phyloP scores from a whole-genome alignment of 148 eudicot species.

The Diospyros kaki region DNA sequence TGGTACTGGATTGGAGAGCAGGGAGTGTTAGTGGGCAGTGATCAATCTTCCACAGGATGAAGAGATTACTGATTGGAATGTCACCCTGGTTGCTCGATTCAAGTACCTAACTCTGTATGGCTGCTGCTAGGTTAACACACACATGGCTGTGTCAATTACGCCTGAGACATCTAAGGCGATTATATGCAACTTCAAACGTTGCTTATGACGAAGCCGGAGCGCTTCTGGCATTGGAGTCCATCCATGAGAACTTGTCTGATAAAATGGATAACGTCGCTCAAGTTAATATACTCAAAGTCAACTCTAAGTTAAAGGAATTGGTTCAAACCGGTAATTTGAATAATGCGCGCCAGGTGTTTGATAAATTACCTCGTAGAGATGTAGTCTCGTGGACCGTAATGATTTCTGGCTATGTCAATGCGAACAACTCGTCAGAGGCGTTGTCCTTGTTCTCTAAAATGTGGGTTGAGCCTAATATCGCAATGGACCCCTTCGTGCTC shows the following conservation, averaged over 20 bases:
- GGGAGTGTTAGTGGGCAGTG: too few species aligned
- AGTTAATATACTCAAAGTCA: conserved; percentile 31
- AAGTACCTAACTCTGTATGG: not conserved
- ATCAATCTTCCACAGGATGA: too few species aligned
- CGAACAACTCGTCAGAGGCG: conserved; percentile 46
- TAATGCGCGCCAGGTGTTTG: conserved; percentile 69
- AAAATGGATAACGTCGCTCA: conserved; percentile 13
- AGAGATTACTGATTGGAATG: not conserved
- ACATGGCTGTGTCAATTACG: conserved; percentile 11
- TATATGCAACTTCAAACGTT: conserved; percentile 20
- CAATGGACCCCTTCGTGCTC: conserved; percentile 59
- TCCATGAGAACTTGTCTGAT: not conserved
- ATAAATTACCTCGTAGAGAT: conserved; percentile 61
- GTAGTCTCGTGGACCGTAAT: conserved; percentile 72
- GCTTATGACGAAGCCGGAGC: conserved; percentile 21
- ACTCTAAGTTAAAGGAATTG: conserved; percentile 39
- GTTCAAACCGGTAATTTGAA: conserved; percentile 45
- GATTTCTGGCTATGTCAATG: conserved; percentile 67
- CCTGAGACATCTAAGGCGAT: conserved; percentile 19
- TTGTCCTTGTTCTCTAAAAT: conserved; percentile 52
- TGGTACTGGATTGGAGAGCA: too few species aligned
- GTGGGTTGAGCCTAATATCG: conserved; percentile 46
- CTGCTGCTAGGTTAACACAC: not conserved
- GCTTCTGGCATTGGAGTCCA: conserved; percentile 8
- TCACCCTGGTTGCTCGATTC: not conserved